A percentile compares a stretch with the other conserved stretches of the same genome.
Conservation (phyloP, 371 early-diverging fungal genomes). For the Mucor plumbeus region DNA sequence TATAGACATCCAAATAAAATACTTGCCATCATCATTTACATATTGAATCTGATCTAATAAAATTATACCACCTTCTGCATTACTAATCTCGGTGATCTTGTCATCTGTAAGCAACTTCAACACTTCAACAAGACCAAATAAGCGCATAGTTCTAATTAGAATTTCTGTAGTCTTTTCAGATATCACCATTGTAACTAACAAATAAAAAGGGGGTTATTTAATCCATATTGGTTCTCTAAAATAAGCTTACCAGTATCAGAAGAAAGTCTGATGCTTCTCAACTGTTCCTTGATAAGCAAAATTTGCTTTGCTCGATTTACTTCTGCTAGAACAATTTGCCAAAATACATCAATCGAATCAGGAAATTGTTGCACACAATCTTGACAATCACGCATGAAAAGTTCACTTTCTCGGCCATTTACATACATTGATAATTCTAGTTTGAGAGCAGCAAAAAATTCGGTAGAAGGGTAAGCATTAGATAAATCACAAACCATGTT, state of each 20-base stretch:
- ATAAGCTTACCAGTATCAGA: background rate
- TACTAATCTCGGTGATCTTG: slow-evolving; percentile 18
- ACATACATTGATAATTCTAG: slow-evolving; percentile 36
- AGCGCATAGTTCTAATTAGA: slow-evolving; percentile 26
- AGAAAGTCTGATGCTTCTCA: background rate
- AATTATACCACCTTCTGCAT: slow-evolving; percentile 11
- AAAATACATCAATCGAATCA: slow-evolving; percentile 33
- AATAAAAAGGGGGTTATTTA: background rate
- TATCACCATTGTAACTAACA: slow-evolving; percentile 7
- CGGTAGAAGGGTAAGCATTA: slow-evolving; percentile 17
- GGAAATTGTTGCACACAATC: slow-evolving; percentile 11
- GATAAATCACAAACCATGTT: slow-evolving; percentile 17
- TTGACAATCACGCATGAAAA: slow-evolving; percentile 17
- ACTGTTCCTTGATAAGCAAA: background rate
- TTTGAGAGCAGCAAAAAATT: slow-evolving; percentile 29
- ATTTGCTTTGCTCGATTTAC: background rate
- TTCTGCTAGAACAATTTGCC: slow-evolving; percentile 31
- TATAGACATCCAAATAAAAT: slow-evolving; percentile 41
- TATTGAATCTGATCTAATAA: slow-evolving; percentile 24
- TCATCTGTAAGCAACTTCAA: slow-evolving; percentile 21
- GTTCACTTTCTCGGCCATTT: slow-evolving; percentile 19
- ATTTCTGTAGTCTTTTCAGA: slow-evolving; percentile 34
- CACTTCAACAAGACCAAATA: slow-evolving; percentile 20
- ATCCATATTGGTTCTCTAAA: background rate
- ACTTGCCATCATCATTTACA: slow-evolving; percentile 25